Base-by-base conservation (phyloP, 441 rosid species). In the Euphorbia celastroides region DNA sequence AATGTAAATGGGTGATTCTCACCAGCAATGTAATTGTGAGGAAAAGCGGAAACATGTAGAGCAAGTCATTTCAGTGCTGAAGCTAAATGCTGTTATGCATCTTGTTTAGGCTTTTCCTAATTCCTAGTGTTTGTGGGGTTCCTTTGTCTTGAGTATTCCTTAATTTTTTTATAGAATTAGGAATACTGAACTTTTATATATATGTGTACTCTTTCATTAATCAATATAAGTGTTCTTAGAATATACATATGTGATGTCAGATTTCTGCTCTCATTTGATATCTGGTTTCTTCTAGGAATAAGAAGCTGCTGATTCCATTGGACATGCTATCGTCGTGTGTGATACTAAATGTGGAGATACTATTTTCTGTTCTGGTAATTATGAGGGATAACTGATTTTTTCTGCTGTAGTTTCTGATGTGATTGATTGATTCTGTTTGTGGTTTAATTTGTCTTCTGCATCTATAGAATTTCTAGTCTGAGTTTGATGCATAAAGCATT, bases 261-360 rank as follows among this genome's bases (percentile, higher is more conserved):
- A 76, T 64, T 70, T 80, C 13, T 61, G 70, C 22, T 30, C 34
- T 65, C 79, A 72, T 13, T 63, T 60, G 0, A 20, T 81, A 50
- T 80, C 88, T 0, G 93, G 93, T 5, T 72, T 61, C 66, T 86
- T 83, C 78, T 56, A 57, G 0, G 54, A 74, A 1, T 38, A 82
- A 79, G 83, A 78, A 80, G 7, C 78, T 88, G 54, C 75, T 92
- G 95, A 92, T 63, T 83, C 85, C 19, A 73, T 92, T 60, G 97
- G 97, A 3, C 90, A 83, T 26, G 97, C 96, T 28, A 76, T 90
- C 74, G 78, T 82, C 46, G 90, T 92, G 0, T 83, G 84, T 62
- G 60, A 74, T 5, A 79, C 86, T 62, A 72, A 81, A 1, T 71
- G 88, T 13, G 86, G 84, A 48, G 85, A 82, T 50, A 88, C 88